Evolutionary conservation across 768 basidiomycete genomes (phyloP).

Genomic region (Saitozyma podzolica): DNA sequence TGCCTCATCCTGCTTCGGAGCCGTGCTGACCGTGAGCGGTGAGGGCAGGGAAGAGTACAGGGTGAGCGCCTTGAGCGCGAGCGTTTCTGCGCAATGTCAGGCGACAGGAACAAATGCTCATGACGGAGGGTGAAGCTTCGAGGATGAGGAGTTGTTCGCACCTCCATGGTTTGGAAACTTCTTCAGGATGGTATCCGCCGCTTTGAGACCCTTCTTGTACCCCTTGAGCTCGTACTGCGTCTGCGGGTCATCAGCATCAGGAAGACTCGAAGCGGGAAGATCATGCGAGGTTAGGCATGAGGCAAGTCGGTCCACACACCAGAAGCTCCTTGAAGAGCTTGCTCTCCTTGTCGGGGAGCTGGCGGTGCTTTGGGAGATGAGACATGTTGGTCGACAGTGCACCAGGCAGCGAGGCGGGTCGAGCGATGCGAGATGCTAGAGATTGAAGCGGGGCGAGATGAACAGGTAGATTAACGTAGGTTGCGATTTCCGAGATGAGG

Average conservation of each 20-base stretch:
- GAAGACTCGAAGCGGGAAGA: neutral
- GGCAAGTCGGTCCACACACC: constrained; percentile 47
- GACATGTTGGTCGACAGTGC: constrained; percentile 22
- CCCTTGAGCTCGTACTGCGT: constrained; percentile 81
- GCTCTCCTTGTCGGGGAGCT: constrained; percentile 77
- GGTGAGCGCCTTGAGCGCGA: constrained; percentile 94
- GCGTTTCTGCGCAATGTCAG: constrained; percentile 65
- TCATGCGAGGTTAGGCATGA: neutral
- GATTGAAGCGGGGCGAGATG: no score
- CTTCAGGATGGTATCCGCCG: constrained; percentile 89
- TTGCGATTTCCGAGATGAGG: no score
- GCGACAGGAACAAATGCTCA: neutral
- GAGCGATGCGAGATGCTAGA: no score
- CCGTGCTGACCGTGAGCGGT: constrained; percentile 56
- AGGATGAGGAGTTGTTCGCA: constrained; percentile 50
- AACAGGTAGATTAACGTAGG: no score
- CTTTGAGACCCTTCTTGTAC: constrained; percentile 84
- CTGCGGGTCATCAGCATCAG: constrained; percentile 21
- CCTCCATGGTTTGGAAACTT: constrained; percentile 96
- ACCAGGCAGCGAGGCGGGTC: no score
- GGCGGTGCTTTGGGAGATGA: constrained; percentile 54
- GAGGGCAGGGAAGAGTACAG: constrained; percentile 48
- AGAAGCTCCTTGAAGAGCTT: constrained; percentile 82
- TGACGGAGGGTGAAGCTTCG: no score
- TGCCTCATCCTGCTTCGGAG: constrained; percentile 72